Conservation (phyloP, 1,139 yeast genomes). For the Debaryomyces nepalensis region DNA sequence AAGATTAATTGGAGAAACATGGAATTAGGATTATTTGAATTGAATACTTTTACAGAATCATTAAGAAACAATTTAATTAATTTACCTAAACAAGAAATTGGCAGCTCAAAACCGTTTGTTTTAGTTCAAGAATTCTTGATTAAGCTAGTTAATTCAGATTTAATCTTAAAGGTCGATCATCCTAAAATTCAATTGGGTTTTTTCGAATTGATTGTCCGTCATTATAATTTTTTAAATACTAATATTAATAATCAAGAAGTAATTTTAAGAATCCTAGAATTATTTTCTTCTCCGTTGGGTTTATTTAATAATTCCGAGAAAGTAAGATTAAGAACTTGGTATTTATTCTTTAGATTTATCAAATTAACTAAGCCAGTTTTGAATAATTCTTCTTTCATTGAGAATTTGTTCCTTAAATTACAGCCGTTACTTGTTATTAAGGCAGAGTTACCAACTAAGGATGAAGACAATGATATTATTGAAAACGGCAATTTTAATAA, state of each 20-base stretch:
- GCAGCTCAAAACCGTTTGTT: constrained; percentile 62
- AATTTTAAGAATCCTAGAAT: constrained; percentile 67
- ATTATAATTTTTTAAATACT: constrained; percentile 62
- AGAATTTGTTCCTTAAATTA: constrained; percentile 43
- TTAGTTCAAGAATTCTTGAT: constrained; percentile 66
- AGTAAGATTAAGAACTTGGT: constrained; percentile 89
- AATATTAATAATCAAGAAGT: constrained; percentile 51
- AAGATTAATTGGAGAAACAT: constrained; percentile 71
- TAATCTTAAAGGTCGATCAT: constrained; percentile 59
- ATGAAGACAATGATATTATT: constrained; percentile 59
- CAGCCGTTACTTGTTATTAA: constrained; percentile 61
- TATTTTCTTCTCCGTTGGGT: constrained; percentile 81
- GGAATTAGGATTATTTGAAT: constrained; percentile 85
- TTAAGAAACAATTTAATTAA: constrained; percentile 74
- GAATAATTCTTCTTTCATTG: constrained; percentile 35
- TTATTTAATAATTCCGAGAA: constrained; percentile 72
- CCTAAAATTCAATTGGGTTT: constrained; percentile 79
- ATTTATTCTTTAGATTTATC: constrained; percentile 80
- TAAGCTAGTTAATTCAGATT: constrained; percentile 64
- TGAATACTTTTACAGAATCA: constrained; percentile 78
- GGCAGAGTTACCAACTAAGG: constrained; percentile 56
- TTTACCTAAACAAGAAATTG: constrained; percentile 65
- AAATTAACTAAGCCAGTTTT: constrained; percentile 71
- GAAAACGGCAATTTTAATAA: constrained; percentile 70
- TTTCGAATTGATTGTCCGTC: constrained; percentile 85